phyloP scores from a whole-genome alignment of 192 early-diverging fungal genomes.

The Coemansia sp. region DNA sequence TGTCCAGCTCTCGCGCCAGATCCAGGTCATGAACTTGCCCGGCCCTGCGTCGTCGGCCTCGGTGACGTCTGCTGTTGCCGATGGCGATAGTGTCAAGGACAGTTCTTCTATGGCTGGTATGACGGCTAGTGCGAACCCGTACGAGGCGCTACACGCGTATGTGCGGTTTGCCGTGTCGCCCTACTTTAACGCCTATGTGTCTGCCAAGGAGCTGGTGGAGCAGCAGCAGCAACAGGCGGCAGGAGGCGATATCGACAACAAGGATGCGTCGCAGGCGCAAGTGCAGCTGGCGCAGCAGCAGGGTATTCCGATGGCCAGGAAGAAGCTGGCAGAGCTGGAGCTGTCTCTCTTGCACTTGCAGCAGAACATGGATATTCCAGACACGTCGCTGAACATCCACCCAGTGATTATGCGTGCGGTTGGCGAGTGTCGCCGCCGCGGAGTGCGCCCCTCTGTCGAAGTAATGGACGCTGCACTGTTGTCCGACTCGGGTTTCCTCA shows the following conservation, averaged over 20 bases:
- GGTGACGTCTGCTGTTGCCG: not conserved
- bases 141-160: slow-evolving; percentile 87
- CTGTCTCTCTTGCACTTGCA: slow-evolving; percentile 92
- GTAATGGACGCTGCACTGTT: slow-evolving; percentile 69
- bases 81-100: not conserved
- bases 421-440: slow-evolving; percentile 67
- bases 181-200: slow-evolving; percentile 93
- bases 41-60: slow-evolving; percentile 60
- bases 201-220: slow-evolving; percentile 64
- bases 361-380: slow-evolving; percentile 98
- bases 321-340: slow-evolving; percentile 98
- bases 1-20: slow-evolving; percentile 72
- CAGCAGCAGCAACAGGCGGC: slow-evolving; percentile 15
- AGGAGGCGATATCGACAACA: slow-evolving; percentile 62
- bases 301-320: slow-evolving; percentile 93
- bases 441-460: slow-evolving; percentile 70
- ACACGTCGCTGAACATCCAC: slow-evolving; percentile 83
- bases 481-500: slow-evolving; percentile 84
- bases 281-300: slow-evolving; percentile 27
- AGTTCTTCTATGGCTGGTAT: slow-evolving; percentile 21
- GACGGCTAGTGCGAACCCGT: slow-evolving; percentile 61
- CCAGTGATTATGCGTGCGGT: slow-evolving; percentile 74
- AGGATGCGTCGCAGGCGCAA: slow-evolving; percentile 53
- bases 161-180: slow-evolving; percentile 93
- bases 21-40: slow-evolving; percentile 90